Conservation (phyloP, 768 basidiomycete species). For the Boletus vinaceobasis region DNA sequence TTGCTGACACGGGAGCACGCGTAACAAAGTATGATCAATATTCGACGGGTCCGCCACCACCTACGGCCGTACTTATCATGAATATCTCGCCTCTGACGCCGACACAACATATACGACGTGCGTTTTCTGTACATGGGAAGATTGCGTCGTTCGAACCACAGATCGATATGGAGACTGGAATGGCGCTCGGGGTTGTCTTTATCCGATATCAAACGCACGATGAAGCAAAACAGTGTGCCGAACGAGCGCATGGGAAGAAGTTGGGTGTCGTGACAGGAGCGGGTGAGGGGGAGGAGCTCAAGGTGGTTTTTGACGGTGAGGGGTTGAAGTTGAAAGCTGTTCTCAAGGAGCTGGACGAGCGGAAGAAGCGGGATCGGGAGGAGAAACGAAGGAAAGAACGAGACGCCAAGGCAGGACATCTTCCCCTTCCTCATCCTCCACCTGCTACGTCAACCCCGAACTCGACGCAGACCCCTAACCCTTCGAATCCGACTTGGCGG, state of each 20-base stretch:
- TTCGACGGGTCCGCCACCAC: constrained; percentile 70
- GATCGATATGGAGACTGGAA: constrained; percentile 76
- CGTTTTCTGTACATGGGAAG: constrained; percentile 61
- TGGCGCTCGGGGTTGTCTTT: constrained; percentile 76
- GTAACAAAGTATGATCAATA: constrained; percentile 64
- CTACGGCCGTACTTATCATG: constrained; percentile 68
- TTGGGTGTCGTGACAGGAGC: constrained; percentile 45
- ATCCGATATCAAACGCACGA: constrained; percentile 64
- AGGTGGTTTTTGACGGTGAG: constrained; percentile 78
- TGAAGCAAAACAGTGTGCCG: constrained; percentile 66
- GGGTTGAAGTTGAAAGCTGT: constrained; percentile 61
- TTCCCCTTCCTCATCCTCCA: constrained; percentile 8
- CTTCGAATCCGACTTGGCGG: constrained; percentile 20
- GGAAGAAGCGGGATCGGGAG: constrained; percentile 44
- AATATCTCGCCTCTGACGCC: constrained; percentile 72
- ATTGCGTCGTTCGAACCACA: constrained; percentile 71
- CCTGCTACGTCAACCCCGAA: constrained; percentile 26
- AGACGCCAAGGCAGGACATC: constrained; percentile 20
- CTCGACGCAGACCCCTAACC: constrained; percentile 24
- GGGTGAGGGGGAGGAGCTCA: constrained; percentile 57
- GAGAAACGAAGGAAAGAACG: constrained; percentile 45
- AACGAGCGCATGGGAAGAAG: constrained; percentile 62
- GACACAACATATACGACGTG: constrained; percentile 56
- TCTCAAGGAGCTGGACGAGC: constrained; percentile 58
- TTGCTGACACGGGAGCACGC: constrained; percentile 4